Conservation (phyloP, 2,329 filamentous ascomycete genomes). For the Paraphoma sp. region DNA sequence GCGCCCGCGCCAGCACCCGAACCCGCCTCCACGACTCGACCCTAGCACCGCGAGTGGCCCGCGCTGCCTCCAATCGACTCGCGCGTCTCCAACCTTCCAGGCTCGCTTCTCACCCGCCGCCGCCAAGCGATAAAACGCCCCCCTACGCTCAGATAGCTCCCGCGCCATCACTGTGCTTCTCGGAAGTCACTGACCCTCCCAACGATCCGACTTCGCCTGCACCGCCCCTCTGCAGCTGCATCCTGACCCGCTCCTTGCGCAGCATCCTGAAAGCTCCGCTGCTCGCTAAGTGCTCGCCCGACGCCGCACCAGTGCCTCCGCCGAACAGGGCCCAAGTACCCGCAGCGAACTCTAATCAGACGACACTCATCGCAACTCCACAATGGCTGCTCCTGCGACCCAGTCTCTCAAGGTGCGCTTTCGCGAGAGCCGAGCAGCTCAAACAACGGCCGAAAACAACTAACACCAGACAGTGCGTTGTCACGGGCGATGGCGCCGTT, state of each 20-base stretch:
- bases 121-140: constrained; percentile 46
- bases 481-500: constrained; percentile 98
- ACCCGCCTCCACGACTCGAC: constrained; percentile 13
- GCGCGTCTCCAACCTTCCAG: constrained; percentile 25
- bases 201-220: constrained; percentile 23
- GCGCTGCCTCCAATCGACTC: constrained; percentile 21
- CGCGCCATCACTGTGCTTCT: constrained; percentile 26
- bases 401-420: constrained; percentile 83
- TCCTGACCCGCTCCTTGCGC: constrained; percentile 7
- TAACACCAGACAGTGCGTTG: constrained; percentile 76
- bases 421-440: neutral
- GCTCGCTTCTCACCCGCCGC: constrained; percentile 42
- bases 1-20: neutral
- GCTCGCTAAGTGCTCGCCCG: constrained; percentile 20
- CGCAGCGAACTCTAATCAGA: constrained; percentile 30
- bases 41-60: constrained; percentile 6
- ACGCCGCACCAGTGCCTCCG: constrained; percentile 24
- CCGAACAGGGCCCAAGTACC: constrained; percentile 29
- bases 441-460: constrained; percentile 2
- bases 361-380: constrained; percentile 24
- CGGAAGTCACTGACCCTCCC: constrained; percentile 18
- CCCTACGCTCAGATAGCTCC: constrained; percentile 43
- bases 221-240: constrained; percentile 14
- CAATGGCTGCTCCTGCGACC: constrained; percentile 81
- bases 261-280: constrained; percentile 13